Evolutionary conservation across 2,329 filamentous ascomycete genomes (phyloP).

Genomic region (Penicillium sp.): DNA sequence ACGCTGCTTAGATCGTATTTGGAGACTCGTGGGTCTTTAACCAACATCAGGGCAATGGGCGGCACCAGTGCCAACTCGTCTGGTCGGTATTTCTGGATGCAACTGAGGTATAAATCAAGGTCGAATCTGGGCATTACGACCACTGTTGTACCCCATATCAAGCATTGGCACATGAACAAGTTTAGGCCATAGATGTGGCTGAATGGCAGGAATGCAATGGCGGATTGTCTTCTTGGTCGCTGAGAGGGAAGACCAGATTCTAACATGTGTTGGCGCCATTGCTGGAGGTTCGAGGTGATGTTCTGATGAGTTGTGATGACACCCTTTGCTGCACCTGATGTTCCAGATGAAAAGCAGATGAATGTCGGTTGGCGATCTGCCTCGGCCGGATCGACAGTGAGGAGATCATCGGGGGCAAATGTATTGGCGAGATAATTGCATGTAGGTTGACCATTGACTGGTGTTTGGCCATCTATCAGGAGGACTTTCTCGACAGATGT

Average conservation of each 20-base stretch:
- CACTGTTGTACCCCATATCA: constrained; percentile 14
- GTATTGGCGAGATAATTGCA: constrained; percentile 15
- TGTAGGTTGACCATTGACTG: constrained; percentile 10
- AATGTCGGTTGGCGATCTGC: constrained; percentile 12
- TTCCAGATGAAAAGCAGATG: constrained; percentile 20
- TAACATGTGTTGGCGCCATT: constrained; percentile 13
- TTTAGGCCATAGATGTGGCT: constrained; percentile 19
- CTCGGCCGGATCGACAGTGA: constrained; percentile 5
- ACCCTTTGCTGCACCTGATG: constrained; percentile 18
- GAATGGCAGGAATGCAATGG: constrained; percentile 17
- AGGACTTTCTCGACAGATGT: constrained; percentile 14
- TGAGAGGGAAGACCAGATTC: constrained; percentile 8
- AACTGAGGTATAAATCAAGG: constrained; percentile 13
- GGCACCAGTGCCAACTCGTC: constrained; percentile 16
- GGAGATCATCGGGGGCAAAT: constrained; percentile 7
- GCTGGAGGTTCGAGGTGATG: constrained; percentile 16
- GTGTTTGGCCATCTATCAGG: constrained; percentile 9
- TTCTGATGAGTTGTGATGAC: constrained; percentile 19
- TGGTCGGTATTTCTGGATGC: constrained; percentile 15
- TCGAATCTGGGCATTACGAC: constrained; percentile 15
- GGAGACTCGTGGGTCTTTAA: constrained; percentile 14
- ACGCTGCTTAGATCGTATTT: constrained; percentile 17
- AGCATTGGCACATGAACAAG: constrained; percentile 14
- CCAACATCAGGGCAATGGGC: constrained; percentile 16
- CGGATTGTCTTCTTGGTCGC: constrained; percentile 7